Evolutionary conservation across 176 grass and related monocot species (phyloP).

Genomic region (Aegilops tauschii): DNA sequence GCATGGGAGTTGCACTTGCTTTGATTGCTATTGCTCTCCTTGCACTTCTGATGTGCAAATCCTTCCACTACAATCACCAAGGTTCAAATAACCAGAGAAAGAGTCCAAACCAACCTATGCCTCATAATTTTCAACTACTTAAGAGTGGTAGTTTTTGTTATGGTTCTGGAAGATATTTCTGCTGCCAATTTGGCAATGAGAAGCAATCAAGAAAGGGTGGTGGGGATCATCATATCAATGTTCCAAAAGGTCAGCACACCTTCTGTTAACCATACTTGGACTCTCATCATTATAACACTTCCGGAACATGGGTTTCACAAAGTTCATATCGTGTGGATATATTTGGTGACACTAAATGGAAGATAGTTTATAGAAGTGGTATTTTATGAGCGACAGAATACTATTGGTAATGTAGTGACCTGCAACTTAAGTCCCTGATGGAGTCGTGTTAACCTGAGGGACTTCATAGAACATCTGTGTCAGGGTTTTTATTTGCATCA

Average conservation of each 20-base stretch:
- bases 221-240: slow-evolving; percentile 55
- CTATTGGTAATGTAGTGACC: background rate
- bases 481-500: slow-evolving; percentile 10
- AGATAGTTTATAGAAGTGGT: background rate
- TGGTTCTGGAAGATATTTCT: slow-evolving; percentile 91
- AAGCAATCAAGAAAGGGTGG: slow-evolving; percentile 58
- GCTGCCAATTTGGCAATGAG: slow-evolving; percentile 69
- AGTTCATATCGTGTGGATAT: slow-evolving; percentile 15
- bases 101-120: slow-evolving; percentile 50
- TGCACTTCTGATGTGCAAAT: slow-evolving; percentile 59
- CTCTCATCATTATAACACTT: background rate
- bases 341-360: background rate
- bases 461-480: background rate
- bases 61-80: slow-evolving; percentile 40
- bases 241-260: slow-evolving; percentile 71
- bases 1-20: slow-evolving; percentile 82
- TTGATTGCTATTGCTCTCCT: slow-evolving; percentile 76
- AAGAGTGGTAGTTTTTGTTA: slow-evolving; percentile 85
- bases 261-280: slow-evolving; percentile 14
- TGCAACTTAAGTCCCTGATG: background rate
- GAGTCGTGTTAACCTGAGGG: background rate
- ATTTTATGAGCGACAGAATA: background rate
- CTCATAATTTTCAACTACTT: slow-evolving; percentile 85
- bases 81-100: slow-evolving; percentile 52
- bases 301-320: background rate